phyloP scores from a whole-genome alignment of 805 yeast genomes.

The Pichia californica region DNA sequence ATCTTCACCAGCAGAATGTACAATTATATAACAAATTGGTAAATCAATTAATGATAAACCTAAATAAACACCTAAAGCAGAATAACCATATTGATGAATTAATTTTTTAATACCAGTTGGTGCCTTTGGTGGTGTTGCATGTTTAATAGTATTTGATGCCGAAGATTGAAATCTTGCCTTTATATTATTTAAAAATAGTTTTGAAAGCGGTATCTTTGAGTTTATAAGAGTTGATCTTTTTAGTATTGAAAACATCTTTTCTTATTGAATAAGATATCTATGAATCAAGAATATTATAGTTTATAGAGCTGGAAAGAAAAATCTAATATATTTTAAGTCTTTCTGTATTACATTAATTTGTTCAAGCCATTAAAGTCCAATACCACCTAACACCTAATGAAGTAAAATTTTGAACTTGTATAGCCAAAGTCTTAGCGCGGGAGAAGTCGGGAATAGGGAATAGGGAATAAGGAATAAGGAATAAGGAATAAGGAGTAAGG shows the following conservation, averaged over 20 bases:
- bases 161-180: constrained; percentile 16
- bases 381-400: no score
- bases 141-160: constrained; percentile 1
- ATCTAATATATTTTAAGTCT: neutral
- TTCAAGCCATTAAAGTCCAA: no score
- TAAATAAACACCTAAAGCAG: constrained; percentile 82
- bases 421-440: no score
- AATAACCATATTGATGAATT: constrained; percentile 81
- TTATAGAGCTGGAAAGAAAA: no score
- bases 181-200: constrained; percentile 5
- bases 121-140: constrained; percentile 20
- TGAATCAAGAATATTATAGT: no score
- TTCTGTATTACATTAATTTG: neutral
- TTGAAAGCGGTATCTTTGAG: neutral
- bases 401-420: no score
- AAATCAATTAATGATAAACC: constrained; percentile 69
- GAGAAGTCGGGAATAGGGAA: no score
- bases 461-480: no score
- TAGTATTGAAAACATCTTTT: neutral
- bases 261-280: no score
- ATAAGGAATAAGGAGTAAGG: no score
- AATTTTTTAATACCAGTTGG: constrained; percentile 53
- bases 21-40: constrained; percentile 76
- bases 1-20: constrained; percentile 85
- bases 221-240: neutral